Conservation (phyloP, 345 rosid species). For the Lepidium africanum region DNA sequence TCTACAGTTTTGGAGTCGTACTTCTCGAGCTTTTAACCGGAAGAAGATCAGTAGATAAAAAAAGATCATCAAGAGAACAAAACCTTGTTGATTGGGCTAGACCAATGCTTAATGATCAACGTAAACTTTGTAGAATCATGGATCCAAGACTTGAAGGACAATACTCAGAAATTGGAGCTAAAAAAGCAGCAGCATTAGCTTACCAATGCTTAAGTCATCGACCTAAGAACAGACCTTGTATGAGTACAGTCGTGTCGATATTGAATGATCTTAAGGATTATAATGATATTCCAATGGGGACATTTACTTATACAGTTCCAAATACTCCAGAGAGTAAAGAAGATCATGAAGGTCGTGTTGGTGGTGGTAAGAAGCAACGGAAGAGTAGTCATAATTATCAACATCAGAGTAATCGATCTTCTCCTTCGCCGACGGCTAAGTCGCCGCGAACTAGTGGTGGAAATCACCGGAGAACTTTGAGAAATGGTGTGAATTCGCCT, state of each 20-base stretch:
- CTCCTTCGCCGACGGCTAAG: constrained; percentile 28
- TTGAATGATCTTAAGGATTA: constrained; percentile 55
- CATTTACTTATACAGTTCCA: constrained; percentile 64
- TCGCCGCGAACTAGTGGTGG: constrained; percentile 7
- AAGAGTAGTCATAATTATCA: constrained; percentile 22
- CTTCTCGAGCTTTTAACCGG: constrained; percentile 59
- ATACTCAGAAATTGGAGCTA: constrained; percentile 72
- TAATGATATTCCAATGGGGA: constrained; percentile 46
- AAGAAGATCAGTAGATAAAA: constrained; percentile 53
- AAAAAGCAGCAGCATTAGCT: constrained; percentile 75
- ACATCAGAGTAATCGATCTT: constrained; percentile 12
- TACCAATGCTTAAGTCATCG: constrained; percentile 72
- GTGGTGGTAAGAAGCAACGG: constrained; percentile 30
- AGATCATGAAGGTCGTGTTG: constrained; percentile 19
- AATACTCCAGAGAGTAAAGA: constrained; percentile 17
- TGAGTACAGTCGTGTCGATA: constrained; percentile 53
- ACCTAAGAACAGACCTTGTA: constrained; percentile 67
- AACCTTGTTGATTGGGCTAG: constrained; percentile 68
- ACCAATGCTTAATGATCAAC: constrained; percentile 53
- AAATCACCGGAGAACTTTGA: constrained; percentile 24
- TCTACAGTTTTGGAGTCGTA: constrained; percentile 68
- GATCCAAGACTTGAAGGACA: constrained; percentile 88
- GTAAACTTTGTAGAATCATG: constrained; percentile 64
- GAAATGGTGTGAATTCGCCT: constrained; percentile 36
- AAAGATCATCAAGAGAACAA: constrained; percentile 48